Conservation (phyloP, 768 basidiomycete species). For the Candolleomyces eurysporus region DNA sequence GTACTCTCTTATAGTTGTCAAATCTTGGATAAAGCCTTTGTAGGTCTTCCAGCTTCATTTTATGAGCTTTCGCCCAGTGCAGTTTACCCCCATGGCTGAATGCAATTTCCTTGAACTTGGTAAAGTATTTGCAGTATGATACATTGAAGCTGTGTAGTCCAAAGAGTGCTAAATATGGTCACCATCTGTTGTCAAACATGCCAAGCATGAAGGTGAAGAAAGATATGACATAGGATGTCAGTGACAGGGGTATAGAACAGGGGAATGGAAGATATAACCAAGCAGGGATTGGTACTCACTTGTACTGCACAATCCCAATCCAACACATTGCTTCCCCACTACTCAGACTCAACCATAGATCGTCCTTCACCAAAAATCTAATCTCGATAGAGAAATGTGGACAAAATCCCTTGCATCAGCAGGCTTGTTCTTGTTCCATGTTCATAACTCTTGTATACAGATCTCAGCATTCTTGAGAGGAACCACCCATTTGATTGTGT, state of each 20-base stretch:
- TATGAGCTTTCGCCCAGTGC: constrained; percentile 96
- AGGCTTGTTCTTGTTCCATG: constrained; percentile 70
- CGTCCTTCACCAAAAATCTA: constrained; percentile 82
- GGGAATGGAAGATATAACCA: neutral
- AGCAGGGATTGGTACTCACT: constrained; percentile 49
- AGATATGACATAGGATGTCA: neutral
- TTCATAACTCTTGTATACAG: constrained; percentile 69
- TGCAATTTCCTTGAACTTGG: constrained; percentile 71
- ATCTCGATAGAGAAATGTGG: constrained; percentile 94
- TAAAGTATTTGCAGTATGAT: constrained; percentile 77
- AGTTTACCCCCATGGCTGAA: constrained; percentile 73
- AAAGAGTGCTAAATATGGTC: too few species aligned
- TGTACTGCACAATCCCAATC: constrained; percentile 98
- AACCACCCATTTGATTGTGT: constrained; percentile 95
- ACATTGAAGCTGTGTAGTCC: constrained; percentile 86
- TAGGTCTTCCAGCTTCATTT: constrained; percentile 60
- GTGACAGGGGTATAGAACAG: too few species aligned
- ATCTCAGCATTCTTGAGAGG: constrained; percentile 64
- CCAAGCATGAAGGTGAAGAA: neutral
- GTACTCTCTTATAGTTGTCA: constrained; percentile 67
- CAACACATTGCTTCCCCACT: constrained; percentile 78
- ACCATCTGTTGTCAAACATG: neutral
- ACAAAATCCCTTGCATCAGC: constrained; percentile 67
- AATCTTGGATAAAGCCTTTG: constrained; percentile 77
- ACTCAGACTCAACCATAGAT: constrained; percentile 93